These are phyloP conservation scores for Anisogramma anomala DNA, from an alignment of 2,329 filamentous ascomycete species.

Conservation along the genomic window DNA sequence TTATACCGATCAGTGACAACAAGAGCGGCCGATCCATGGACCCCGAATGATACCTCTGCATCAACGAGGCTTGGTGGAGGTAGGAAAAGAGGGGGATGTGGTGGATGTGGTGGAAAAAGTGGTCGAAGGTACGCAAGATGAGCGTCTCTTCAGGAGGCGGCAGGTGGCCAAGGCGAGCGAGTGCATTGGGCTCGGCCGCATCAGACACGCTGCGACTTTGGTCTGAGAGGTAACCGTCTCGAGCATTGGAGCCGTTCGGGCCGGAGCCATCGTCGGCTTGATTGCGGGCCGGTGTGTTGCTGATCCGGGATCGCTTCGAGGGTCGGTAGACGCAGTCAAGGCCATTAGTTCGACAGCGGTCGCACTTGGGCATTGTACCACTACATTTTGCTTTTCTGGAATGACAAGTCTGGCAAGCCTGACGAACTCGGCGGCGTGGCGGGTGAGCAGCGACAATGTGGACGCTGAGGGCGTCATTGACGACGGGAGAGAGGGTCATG, in stretches of 20 bases:
- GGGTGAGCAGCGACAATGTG: constrained; percentile 33
- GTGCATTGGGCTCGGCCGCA: constrained; percentile 15
- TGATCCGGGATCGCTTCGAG: constrained; percentile 29
- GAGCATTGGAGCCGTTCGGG: constrained; percentile 21
- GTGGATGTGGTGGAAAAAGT: constrained; percentile 47
- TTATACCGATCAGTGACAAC: constrained; percentile 44
- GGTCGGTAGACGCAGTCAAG: constrained; percentile 45
- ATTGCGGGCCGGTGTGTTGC: constrained; percentile 17
- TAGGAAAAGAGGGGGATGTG: constrained; percentile 49
- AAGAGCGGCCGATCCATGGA: constrained; percentile 44
- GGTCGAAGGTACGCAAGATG: constrained; percentile 41
- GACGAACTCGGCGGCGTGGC: constrained; percentile 41
- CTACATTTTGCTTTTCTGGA: constrained; percentile 47
- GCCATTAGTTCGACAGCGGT: constrained; percentile 39
- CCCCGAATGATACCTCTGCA: constrained; percentile 46
- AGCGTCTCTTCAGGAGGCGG: constrained; percentile 32
- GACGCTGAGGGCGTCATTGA: constrained; percentile 23
- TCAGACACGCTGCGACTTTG: constrained; percentile 22
- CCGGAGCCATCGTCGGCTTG: constrained; percentile 10
- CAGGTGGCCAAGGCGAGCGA: constrained; percentile 16
- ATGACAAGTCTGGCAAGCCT: constrained; percentile 47
- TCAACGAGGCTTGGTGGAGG: constrained; percentile 46
- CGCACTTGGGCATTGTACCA: constrained; percentile 44
- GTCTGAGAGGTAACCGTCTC: constrained; percentile 23
- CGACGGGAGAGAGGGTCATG: constrained; percentile 13